Evolutionary conservation across 2,329 filamentous ascomycete genomes (phyloP), one percentile per base, ranked within the genome.

Genomic region (Delphinella strobiligena): DNA sequence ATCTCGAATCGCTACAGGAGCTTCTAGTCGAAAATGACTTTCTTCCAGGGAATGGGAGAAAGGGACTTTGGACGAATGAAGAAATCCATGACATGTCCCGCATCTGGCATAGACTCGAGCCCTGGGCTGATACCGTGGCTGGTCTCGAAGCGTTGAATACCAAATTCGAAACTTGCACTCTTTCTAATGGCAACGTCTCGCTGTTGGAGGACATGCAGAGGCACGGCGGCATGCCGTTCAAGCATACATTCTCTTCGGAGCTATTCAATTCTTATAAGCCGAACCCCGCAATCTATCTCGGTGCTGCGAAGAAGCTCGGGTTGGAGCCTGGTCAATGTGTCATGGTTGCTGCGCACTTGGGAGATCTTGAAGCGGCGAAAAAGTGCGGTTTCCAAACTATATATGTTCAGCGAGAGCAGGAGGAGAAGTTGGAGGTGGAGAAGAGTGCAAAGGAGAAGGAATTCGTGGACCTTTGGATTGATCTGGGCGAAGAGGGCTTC

Each of bases 251-350:
- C 43, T 82, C 76, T 7, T 74, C 77, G 0, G 82, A 82, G 58
- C 71, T 79, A 46, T 89, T 88, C 53, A 63, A 67, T 33, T 75
- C 74, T 1, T 91, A 89, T 58, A 91, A 91, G 64, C 83, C 83
- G 1, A 69, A 74, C 44, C 71, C 74, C 5, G 64, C 58, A 37
- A 77, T 80, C 2, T 91, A 91, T 53, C 66, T 72, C 1, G 82
- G 83, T 3, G 82, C 80, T 0, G 80, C 68, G 2, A 58, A 65
- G 41, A 66, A 63, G 47, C 59, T 88, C 38, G 73, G 70, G 0
- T 45, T 78, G 31, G 49, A 69, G 44, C 71, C 78, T 0, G 54
- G 56, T 2, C 68, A 87, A 52, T 80, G 84, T 42, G 80, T 75
- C 15, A 76, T 91, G 74, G 81, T 91, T 15, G 84, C 85, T 12